These are phyloP conservation scores for Mortierella sp. DNA, from an alignment of 371 early-diverging fungal species.

Conservation along the genomic window DNA sequence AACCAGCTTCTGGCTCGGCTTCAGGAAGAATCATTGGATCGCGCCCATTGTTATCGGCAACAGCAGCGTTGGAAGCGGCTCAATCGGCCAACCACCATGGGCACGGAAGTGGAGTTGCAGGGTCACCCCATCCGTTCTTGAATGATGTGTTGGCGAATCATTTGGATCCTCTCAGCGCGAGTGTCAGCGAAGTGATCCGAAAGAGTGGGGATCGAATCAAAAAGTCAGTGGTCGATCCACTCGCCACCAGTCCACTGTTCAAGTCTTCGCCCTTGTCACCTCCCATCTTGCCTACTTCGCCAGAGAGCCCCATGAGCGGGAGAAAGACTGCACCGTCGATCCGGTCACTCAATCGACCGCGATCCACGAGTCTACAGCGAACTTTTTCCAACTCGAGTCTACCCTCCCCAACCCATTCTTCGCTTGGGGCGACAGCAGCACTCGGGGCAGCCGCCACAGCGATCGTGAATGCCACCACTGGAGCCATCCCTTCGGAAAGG, in stretches of 20 bases:
- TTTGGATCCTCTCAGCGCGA: conserved; percentile 39
- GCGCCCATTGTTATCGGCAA: conserved; percentile 23
- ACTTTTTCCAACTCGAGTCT: no score
- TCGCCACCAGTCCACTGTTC: conserved; percentile 28
- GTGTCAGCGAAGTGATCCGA: conserved; percentile 34
- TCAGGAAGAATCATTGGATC: conserved; percentile 34
- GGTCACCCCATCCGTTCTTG: conserved; percentile 20
- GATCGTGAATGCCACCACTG: no score
- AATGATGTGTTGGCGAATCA: conserved; percentile 33
- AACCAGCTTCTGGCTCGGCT: conserved; percentile 16
- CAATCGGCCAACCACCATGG: neutral
- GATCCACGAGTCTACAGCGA: no score
- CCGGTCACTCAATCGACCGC: no score
- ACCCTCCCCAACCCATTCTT: no score
- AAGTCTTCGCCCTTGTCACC: conserved; percentile 1
- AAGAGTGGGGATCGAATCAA: conserved; percentile 38
- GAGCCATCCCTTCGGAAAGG: no score
- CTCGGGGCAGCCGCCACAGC: no score
- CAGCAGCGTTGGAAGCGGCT: conserved; percentile 47
- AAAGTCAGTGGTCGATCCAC: conserved; percentile 41
- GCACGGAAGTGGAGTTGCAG: neutral
- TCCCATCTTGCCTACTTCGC: neutral
- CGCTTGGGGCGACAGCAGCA: no score
- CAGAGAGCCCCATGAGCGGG: neutral
- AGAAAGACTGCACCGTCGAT: no score